Conservation (phyloP, 2,329 filamentous ascomycete species). For the Pyrenochaeta sp. region DNA sequence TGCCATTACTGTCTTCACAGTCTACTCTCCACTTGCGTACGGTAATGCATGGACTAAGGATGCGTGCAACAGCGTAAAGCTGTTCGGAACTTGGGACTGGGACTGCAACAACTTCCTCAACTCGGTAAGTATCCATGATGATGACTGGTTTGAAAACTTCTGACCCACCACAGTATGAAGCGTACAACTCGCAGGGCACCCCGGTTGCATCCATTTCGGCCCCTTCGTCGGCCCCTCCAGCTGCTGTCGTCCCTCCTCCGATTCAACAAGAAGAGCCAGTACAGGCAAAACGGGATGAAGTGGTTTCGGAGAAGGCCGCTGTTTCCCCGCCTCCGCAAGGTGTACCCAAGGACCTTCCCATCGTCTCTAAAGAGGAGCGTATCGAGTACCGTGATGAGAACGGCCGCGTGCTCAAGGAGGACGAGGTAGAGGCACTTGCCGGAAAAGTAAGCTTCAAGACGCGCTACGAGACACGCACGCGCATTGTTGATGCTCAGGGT, state of each 20-base stretch:
- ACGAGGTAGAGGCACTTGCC: constrained; percentile 82
- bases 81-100: constrained; percentile 93
- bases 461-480: constrained; percentile 92
- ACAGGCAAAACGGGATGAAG: constrained; percentile 28
- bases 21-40: constrained; percentile 91
- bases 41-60: constrained; percentile 92
- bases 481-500: constrained; percentile 79
- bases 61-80: constrained; percentile 86
- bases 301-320: constrained; percentile 36
- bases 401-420: constrained; percentile 84
- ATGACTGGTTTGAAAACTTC: constrained; percentile 12
- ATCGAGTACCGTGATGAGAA: constrained; percentile 95
- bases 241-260: constrained; percentile 28
- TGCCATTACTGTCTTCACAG: constrained; percentile 76
- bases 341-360: constrained; percentile 36
- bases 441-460: constrained; percentile 97
- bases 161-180: constrained; percentile 38
- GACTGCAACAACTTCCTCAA: constrained; percentile 95
- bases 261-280: constrained; percentile 19
- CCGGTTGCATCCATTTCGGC: constrained; percentile 31
- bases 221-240: constrained; percentile 36
- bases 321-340: constrained; percentile 42
- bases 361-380: constrained; percentile 74
- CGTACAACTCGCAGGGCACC: constrained; percentile 31
- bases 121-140: constrained; percentile 70